Base-by-base conservation (phyloP, 257 asterid species). In the Solanum neorickii region DNA sequence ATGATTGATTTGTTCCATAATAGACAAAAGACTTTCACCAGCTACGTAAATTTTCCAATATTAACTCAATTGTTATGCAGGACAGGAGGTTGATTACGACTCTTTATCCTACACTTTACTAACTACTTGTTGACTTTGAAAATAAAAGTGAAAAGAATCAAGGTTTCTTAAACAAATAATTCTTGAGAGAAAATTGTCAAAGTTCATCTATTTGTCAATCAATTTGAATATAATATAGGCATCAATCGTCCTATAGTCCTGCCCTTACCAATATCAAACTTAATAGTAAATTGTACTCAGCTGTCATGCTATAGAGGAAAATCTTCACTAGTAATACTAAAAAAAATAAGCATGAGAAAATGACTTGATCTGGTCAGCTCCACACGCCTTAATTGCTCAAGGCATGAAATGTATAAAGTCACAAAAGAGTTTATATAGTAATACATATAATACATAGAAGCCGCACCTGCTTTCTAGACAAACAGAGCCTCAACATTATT, bases 401-500 rank as follows among this genome's bases (percentile, higher is more conserved):
- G 37, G 82, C 86, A 73, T 33, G 25, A 33, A 12, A 44, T 18
- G 5, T 16, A 23, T 37, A 37, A 31, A 82, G 25, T 82, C 3
- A 49, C 29, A 33, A 85, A 89, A 86, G 77, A 83, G 88, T 31
- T 75, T 60, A 49, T 86, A 62, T 68, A 31, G 46, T 59, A 78
- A 1, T 35, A 5, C 39, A 44, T 13, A 13, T 59, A 37, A 62
- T 46, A 78, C 2, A 35, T 3, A 72, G 46, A 73, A 90, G 74
- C 83, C 5, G 77, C 83, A 92, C 91, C 95, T 92, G 92, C 96
- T 93, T 87, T 87, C 90, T 90, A 93, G 91, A 93, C 93, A 29
- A 90, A 90, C 87, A 21, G 12, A 13, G 21, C 20, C 69, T 16
- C 44, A 37, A n/a, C 11, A 52, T 27, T 1, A 16, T 35, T 49